These are phyloP conservation scores for Aureobasidium musti DNA, from an alignment of 2,329 filamentous ascomycete species.

Conservation along the genomic window DNA sequence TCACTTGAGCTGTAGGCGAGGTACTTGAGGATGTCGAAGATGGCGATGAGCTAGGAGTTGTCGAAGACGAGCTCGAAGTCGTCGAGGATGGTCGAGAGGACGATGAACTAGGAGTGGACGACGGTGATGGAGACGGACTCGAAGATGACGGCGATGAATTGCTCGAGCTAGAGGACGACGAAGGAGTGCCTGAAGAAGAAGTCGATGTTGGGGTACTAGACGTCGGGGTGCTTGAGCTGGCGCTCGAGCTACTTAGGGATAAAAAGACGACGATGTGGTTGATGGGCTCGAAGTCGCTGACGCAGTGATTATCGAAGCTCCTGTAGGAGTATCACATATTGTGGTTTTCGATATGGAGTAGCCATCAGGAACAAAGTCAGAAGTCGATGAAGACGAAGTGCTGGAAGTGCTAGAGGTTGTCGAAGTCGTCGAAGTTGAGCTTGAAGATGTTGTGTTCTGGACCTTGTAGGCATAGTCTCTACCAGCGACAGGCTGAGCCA, in stretches of 20 bases:
- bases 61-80: neutral
- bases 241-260: conserved; percentile 14
- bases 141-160: neutral
- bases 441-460: neutral
- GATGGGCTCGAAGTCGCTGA: neutral
- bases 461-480: conserved; percentile 21
- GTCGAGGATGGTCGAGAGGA: neutral
- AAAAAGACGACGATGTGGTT: conserved; percentile 9
- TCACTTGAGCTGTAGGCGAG: neutral
- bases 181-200: neutral
- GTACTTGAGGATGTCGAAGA: neutral
- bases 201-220: neutral
- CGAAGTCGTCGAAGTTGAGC: neutral
- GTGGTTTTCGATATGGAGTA: conserved; percentile 17
- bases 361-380: conserved; percentile 13
- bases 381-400: conserved; percentile 5
- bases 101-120: neutral
- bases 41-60: neutral
- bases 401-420: neutral
- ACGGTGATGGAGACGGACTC: neutral
- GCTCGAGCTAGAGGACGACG: neutral
- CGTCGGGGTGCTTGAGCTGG: neutral
- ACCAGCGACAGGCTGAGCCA: neutral
- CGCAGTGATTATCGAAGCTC: neutral
- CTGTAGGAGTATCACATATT: neutral